Percentiles rank a stretch among this genome's conserved stretches.
Conservation (phyloP, 441 rosid species). For the Mallotus repandus region DNA sequence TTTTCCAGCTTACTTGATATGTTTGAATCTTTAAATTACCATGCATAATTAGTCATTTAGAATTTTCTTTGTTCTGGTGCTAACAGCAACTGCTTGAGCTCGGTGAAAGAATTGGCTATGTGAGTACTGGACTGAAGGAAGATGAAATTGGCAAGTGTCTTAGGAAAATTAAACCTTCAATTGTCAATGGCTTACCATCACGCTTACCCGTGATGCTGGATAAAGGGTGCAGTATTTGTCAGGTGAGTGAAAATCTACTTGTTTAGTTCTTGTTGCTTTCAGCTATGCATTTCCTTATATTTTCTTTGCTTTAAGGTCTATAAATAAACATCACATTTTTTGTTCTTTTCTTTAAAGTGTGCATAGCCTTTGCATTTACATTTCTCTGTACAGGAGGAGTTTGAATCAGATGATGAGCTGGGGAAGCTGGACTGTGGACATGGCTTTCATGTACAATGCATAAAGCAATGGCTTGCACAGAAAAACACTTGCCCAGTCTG, state of each 20-base stretch:
- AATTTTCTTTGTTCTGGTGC: constrained; percentile 10
- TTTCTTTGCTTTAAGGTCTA: too few species aligned
- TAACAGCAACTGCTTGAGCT: constrained; percentile 88
- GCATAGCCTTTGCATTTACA: too few species aligned
- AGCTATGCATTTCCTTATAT: neutral
- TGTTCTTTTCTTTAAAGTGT: too few species aligned
- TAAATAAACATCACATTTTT: too few species aligned
- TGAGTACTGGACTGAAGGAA: constrained; percentile 77
- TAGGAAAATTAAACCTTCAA: constrained; percentile 47
- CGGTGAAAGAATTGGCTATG: constrained; percentile 84
- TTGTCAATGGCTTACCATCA: constrained; percentile 32
- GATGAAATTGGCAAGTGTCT: constrained; percentile 68
- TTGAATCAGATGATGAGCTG: constrained; percentile 56
- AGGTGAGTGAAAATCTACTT: constrained; percentile 41
- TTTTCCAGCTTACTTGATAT: neutral
- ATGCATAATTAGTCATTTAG: neutral
- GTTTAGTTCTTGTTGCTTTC: neutral
- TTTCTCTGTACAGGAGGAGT: constrained; percentile 60
- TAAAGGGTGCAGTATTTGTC: constrained; percentile 84
- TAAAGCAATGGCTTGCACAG: constrained; percentile 80
- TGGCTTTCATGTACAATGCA: constrained; percentile 71
- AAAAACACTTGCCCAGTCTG: constrained; percentile 89
- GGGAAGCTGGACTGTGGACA: constrained; percentile 83
- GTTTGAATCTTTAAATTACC: neutral
- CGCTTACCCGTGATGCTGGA: constrained; percentile 37